Conservation (phyloP, 225 moss, liverwort and hornwort genomes). For the Asterella californica region DNA sequence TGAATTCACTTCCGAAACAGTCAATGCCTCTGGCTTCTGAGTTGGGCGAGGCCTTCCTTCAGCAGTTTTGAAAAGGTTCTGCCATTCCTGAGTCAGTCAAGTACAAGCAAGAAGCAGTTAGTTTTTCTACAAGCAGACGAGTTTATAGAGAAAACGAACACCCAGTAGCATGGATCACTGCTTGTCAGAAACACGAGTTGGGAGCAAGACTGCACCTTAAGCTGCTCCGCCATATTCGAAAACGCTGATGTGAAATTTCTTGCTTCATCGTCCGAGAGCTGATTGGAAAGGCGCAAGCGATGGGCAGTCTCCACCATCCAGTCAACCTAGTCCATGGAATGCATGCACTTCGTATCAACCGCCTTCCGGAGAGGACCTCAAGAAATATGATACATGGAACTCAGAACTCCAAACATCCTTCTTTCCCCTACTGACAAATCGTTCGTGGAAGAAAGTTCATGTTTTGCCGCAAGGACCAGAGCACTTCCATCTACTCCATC, state of each 20-base stretch:
- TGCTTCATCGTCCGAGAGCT: conserved; percentile 20
- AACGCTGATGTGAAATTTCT: conserved; percentile 21
- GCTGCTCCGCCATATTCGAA: conserved; percentile 19
- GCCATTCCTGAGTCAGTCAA: conserved; percentile 27
- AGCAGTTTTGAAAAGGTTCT: conserved; percentile 13
- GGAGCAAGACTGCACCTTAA: conserved; percentile 17
- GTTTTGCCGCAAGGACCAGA: background rate
- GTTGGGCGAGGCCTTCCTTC: background rate
- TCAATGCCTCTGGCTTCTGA: conserved; percentile 7
- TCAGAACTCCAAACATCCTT: background rate
- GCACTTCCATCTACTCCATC: background rate
- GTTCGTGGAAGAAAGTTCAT: background rate
- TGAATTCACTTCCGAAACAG: conserved; percentile 6
- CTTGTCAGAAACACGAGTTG: background rate
- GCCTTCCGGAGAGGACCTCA: background rate
- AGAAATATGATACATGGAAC: background rate
- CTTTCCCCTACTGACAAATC: background rate
- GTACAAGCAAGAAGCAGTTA: background rate
- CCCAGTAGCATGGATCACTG: background rate
- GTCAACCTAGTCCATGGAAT: conserved; percentile 6
- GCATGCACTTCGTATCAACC: background rate
- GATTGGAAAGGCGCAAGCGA: conserved; percentile 19
- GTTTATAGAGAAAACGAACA: background rate
- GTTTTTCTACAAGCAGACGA: background rate
- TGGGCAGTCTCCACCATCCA: conserved; percentile 23